Evolutionary conservation across 768 basidiomycete species (phyloP).

Genomic region (Saitozyma sp.): DNA sequence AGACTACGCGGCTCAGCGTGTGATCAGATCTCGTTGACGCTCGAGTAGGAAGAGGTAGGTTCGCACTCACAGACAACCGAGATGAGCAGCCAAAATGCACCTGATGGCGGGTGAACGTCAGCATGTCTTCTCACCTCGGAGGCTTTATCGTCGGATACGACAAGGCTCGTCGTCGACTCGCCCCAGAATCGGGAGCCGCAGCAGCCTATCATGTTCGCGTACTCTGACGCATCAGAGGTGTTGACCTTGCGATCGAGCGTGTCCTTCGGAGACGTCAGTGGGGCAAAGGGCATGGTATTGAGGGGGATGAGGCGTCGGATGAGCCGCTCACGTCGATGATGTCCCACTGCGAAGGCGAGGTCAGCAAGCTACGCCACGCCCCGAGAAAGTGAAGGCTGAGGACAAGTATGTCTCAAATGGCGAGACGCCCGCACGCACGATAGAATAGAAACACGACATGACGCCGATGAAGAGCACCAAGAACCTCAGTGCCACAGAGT

Average conservation of each 20-base stretch:
- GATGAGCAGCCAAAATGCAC: conserved; percentile 50
- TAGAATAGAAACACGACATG: conserved; percentile 52
- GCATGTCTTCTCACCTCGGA: not conserved
- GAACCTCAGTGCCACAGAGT: conserved; percentile 49
- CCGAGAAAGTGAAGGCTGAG: not conserved
- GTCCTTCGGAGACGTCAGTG: conserved; percentile 23
- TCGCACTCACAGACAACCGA: conserved; percentile 33
- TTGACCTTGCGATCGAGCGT: conserved; percentile 52
- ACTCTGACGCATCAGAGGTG: conserved; percentile 51
- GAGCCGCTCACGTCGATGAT: conserved; percentile 48
- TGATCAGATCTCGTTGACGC: conserved; percentile 1
- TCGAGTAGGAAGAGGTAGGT: too few relatives aligned
- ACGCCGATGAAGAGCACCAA: conserved; percentile 52
- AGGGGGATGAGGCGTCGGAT: too few relatives aligned
- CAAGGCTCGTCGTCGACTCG: conserved; percentile 12
- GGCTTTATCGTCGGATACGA: too few relatives aligned
- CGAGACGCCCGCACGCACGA: conserved; percentile 26
- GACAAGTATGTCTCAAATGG: not conserved
- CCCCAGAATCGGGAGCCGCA: conserved; percentile 52
- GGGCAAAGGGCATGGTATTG: too few relatives aligned
- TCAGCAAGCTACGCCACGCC: not conserved
- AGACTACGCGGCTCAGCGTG: conserved; percentile 32
- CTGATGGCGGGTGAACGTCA: conserved; percentile 12
- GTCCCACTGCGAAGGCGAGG: conserved; percentile 41
- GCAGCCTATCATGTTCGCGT: conserved; percentile 50